These are phyloP conservation scores for Durusdinium trenchii DNA, from an alignment of 73 alveolate species.

Conservation along the genomic window DNA sequence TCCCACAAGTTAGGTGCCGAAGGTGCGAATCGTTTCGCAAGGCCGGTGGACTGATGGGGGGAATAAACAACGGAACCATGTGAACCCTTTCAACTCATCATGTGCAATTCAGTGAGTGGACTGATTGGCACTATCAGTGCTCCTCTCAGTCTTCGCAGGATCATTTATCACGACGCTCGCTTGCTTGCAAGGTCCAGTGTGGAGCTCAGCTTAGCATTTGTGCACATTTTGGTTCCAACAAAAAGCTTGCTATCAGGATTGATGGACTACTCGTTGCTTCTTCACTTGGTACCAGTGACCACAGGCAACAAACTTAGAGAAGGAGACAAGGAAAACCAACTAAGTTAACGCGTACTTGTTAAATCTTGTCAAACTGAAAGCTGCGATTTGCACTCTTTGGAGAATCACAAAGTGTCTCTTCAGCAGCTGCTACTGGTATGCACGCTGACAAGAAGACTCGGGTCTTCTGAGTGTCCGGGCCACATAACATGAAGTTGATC, in stretches of 20 bases:
- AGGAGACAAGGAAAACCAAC: not conserved
- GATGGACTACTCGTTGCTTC: conserved; percentile 68
- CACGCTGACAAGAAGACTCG: not conserved
- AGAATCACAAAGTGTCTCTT: not conserved
- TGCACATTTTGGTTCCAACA: too few species aligned
- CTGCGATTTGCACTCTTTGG: not conserved
- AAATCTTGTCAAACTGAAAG: not conserved
- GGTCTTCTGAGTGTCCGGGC: not conserved
- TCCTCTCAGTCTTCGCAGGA: not conserved
- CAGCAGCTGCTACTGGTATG: not conserved
- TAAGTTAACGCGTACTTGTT: not conserved
- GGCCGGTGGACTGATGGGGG: too few species aligned
- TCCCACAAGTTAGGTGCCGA: too few species aligned
- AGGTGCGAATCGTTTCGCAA: too few species aligned
- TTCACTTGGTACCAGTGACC: not conserved
- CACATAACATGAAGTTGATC: not conserved
- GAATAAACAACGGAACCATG: too few species aligned
- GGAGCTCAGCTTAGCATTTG: not conserved
- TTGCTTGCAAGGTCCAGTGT: not conserved
- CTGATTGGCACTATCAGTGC: not conserved
- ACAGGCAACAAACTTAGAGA: not conserved
- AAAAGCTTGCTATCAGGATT: not conserved
- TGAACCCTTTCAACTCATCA: too few species aligned
- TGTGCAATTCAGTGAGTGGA: too few species aligned
- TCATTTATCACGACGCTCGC: conserved; percentile 16